Base-by-base conservation (phyloP, 345 rosid species). In the Moricandia moricandioides region DNA sequence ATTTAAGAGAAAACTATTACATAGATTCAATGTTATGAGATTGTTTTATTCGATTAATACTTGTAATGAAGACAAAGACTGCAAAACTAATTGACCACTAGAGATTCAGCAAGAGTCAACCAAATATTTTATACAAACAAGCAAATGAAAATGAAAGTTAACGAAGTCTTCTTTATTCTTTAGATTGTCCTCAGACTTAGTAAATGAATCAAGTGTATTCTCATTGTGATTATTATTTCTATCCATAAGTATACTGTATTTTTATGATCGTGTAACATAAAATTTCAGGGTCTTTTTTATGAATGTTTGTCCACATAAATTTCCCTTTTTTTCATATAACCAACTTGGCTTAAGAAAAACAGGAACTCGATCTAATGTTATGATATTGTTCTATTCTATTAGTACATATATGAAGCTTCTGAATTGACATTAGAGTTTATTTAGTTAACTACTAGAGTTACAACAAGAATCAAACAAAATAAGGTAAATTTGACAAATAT, bases 391-490 rank as follows among this genome's bases (percentile, higher is more conserved):
- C 18, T 74, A 6, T 74, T 30, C 8, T 56, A 5, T 13, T 17
- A 39, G 45, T 45, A 56, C 33, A 30, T 56, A 73, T 65, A 4
- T 65, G 65, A 56, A 73, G 47, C 33, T 56, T 54, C 40, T 74
- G 60, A 65, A 18, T 31, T 35, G 27, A 65, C 35, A 56, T 47
- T 13, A 37, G 8, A 58, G 30, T 43, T 56, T 18, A 30, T 43
- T 9, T 31, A 65, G 11, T 18, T 11, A 17, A 47, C 54, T 34
- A 59, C 69, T 63, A 72, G 18, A 60, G 62, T 68, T 67, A 35
- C 79, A 75, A 67, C 6, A 35, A 60, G 47, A 75, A 75, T n/a
- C 68, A 37, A 61, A 75, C 69, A 75, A 68, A 11, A 37, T 60
- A 67, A 67, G 79, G 69, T 75, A 39, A 75, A 6, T 5, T 59